Evolutionary conservation across 1,284 basidiomycete genomes (phyloP).

Genomic region (Takashimella tepidaria): DNA sequence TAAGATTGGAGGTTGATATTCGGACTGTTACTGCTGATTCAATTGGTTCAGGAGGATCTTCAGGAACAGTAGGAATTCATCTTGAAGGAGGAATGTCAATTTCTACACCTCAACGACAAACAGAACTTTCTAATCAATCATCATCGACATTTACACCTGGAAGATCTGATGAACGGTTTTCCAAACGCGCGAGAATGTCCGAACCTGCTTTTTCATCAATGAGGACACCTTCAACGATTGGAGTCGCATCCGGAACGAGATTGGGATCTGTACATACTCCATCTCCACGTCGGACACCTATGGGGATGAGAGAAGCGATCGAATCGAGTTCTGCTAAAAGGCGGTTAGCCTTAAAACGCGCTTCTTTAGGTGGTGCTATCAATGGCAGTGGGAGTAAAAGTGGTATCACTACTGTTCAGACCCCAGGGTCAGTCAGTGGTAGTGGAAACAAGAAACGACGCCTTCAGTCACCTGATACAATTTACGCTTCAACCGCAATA

Average conservation of each 20-base stretch:
- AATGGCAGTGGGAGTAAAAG: too few relatives aligned
- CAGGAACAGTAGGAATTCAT: not conserved
- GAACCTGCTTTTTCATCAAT: not conserved
- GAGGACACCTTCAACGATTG: not conserved
- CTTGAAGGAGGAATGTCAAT: not conserved
- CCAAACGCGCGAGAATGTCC: not conserved
- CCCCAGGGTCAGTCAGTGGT: not conserved
- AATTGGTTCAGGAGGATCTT: too few relatives aligned
- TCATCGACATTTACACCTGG: too few relatives aligned
- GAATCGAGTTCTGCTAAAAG: not conserved
- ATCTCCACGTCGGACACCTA: not conserved
- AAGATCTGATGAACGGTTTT: not conserved
- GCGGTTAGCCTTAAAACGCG: not conserved
- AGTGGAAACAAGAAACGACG: not conserved
- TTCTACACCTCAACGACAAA: not conserved
- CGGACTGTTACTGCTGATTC: not conserved
- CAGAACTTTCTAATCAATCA: too few relatives aligned
- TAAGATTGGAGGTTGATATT: not conserved
- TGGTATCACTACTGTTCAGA: too few relatives aligned
- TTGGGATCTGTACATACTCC: not conserved
- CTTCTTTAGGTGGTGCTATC: not conserved
- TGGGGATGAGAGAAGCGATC: not conserved
- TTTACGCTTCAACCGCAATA: not conserved
- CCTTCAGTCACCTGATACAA: not conserved
- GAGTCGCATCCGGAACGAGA: not conserved